Evolutionary conservation across 352 stramenopile species (phyloP).

Genomic region (Thalassiosira delicatula): DNA sequence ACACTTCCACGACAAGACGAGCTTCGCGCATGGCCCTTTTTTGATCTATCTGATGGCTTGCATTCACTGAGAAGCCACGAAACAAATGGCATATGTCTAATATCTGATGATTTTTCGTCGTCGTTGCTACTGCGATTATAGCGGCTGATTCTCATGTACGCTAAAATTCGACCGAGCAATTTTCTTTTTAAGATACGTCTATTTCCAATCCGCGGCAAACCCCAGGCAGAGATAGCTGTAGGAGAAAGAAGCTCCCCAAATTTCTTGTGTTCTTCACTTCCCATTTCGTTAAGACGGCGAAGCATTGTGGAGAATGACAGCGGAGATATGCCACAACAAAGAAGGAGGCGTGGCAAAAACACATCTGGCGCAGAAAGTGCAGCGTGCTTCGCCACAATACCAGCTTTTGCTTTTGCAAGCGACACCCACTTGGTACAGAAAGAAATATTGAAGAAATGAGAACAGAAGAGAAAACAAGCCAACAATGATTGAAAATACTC

Average conservation of each 20-base stretch:
- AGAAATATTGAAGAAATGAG: slow-evolving; percentile 3
- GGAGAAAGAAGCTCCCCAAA: slow-evolving; percentile 71
- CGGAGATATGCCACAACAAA: slow-evolving; percentile 78
- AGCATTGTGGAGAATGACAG: slow-evolving; percentile 76
- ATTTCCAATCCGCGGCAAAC: slow-evolving; percentile 61
- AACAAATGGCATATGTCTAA: slow-evolving; percentile 62
- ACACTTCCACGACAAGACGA: too few relatives aligned
- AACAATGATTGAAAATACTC: slow-evolving; percentile 14
- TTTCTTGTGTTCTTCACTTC: slow-evolving; percentile 46
- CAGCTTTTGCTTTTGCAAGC: slow-evolving; percentile 68
- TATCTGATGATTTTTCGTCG: too few relatives aligned
- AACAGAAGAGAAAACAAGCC: background rate
- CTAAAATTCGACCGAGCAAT: slow-evolving; percentile 70
- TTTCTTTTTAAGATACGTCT: slow-evolving; percentile 60
- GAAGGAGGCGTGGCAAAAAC: slow-evolving; percentile 75
- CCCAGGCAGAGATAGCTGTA: slow-evolving; percentile 72
- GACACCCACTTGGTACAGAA: slow-evolving; percentile 69
- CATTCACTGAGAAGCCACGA: slow-evolving; percentile 52
- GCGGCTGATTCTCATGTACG: slow-evolving; percentile 64
- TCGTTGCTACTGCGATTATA: slow-evolving; percentile 39
- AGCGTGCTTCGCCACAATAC: slow-evolving; percentile 68
- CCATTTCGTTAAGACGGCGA: slow-evolving; percentile 66
- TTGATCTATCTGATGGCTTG: too few relatives aligned
- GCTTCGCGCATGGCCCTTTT: too few relatives aligned
- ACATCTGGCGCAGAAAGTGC: slow-evolving; percentile 67